These are phyloP conservation scores for Salvia miltiorrhiza DNA, from an alignment of 257 asterid genomes.

Conservation along the genomic window DNA sequence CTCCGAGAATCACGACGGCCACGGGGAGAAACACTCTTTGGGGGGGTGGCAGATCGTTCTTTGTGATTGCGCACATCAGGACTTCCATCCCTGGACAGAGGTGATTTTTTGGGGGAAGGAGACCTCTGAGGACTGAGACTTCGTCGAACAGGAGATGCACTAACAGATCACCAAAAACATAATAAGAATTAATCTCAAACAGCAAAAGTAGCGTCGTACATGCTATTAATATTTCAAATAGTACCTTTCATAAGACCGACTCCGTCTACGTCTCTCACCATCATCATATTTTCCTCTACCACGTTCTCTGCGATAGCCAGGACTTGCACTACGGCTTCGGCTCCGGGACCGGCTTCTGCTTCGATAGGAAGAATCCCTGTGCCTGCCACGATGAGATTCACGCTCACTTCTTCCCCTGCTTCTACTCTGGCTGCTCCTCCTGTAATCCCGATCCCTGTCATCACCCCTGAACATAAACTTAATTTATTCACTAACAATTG, in stretches of 20 bases:
- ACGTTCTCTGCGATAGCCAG: slow-evolving; percentile 65
- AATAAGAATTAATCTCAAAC: slow-evolving; percentile 4
- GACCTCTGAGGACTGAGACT: slow-evolving; percentile 73
- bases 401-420: slow-evolving; percentile 76
- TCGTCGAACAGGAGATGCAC: slow-evolving; percentile 79
- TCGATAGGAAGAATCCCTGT: slow-evolving; percentile 49
- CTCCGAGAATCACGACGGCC: slow-evolving; percentile 64
- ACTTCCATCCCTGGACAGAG: slow-evolving; percentile 61
- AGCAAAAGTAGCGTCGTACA: not conserved
- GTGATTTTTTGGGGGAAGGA: slow-evolving; percentile 56
- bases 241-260: slow-evolving; percentile 80
- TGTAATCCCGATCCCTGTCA: slow-evolving; percentile 54
- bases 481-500: not conserved
- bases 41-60: slow-evolving; percentile 48
- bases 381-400: slow-evolving; percentile 62
- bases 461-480: slow-evolving; percentile 44
- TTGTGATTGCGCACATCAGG: slow-evolving; percentile 48
- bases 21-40: slow-evolving; percentile 74
- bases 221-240: not conserved
- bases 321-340: slow-evolving; percentile 68
- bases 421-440: slow-evolving; percentile 77
- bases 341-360: slow-evolving; percentile 50
- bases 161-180: slow-evolving; percentile 18
- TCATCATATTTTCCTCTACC: slow-evolving; percentile 75
- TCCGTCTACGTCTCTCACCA: slow-evolving; percentile 65